Percentiles rank a stretch among this genome's conserved stretches.
phyloP scores from a whole-genome alignment of 2,329 filamentous ascomycete species.

The Penicillium glabrum region DNA sequence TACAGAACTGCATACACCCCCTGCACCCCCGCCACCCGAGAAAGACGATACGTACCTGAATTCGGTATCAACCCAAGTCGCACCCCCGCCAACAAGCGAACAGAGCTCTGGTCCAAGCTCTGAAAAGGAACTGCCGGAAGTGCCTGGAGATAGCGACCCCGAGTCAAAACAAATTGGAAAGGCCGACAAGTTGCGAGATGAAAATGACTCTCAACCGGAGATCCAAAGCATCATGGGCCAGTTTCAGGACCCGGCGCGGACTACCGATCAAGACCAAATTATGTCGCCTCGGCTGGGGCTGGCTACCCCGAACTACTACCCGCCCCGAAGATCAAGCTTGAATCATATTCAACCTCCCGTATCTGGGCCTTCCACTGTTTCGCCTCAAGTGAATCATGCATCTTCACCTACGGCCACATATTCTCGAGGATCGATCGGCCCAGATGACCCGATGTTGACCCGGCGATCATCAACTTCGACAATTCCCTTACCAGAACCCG shows the following conservation, averaged over 20 bases:
- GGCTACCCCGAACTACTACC: constrained; percentile 68
- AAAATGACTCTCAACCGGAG: constrained; percentile 69
- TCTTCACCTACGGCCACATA: constrained; percentile 27
- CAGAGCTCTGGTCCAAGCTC: constrained; percentile 32
- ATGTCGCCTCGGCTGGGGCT: constrained; percentile 88
- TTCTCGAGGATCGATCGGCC: constrained; percentile 22
- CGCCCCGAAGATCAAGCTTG: constrained; percentile 81
- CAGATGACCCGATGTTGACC: constrained; percentile 26
- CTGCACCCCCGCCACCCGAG: constrained; percentile 46
- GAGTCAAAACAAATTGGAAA: constrained; percentile 49
- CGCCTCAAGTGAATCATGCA: constrained; percentile 19
- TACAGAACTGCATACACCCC: constrained; percentile 22
- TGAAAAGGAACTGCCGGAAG: constrained; percentile 42
- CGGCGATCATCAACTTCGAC: constrained; percentile 38
- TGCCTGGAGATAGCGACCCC: constrained; percentile 29
- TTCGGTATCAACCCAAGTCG: constrained; percentile 42
- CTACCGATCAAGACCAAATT: constrained; percentile 74
- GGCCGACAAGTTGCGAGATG: constrained; percentile 66
- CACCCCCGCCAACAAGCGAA: constrained; percentile 42
- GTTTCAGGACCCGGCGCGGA: constrained; percentile 74
- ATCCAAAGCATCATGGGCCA: constrained; percentile 98
- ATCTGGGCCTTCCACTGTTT: constrained; percentile 22
- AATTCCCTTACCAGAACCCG: constrained; percentile 69
- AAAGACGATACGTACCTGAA: constrained; percentile 55
- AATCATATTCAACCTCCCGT: constrained; percentile 61